A percentile compares a stretch with the other conserved stretches of the same genome.
Evolutionary conservation across 1,139 yeast genomes (phyloP).

Genomic region (Scheffersomyces cryptocercus): DNA sequence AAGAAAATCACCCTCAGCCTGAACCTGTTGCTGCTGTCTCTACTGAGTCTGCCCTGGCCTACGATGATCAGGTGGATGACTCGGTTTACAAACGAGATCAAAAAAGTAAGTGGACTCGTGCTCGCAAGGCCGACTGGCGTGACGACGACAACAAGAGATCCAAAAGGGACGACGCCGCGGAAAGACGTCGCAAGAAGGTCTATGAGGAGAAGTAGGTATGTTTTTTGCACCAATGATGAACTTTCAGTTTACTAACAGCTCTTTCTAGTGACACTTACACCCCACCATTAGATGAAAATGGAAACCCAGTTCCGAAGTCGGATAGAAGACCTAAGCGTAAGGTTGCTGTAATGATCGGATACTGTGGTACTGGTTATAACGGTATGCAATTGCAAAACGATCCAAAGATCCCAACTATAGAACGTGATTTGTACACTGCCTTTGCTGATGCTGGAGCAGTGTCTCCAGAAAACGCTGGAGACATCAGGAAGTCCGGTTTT

Average conservation of each 20-base stretch:
- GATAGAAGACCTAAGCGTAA: conserved; percentile 80
- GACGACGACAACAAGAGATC: conserved; percentile 38
- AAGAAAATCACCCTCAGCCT: too few species aligned
- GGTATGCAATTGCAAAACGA: conserved; percentile 89
- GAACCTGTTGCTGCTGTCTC: too few species aligned
- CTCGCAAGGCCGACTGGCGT: conserved; percentile 33
- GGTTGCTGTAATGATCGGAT: conserved; percentile 91
- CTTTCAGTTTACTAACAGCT: conserved; percentile 9
- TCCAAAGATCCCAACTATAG: conserved; percentile 90
- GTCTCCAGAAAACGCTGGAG: conserved; percentile 84
- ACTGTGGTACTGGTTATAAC: conserved; percentile 97
- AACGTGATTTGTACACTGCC: conserved; percentile 85
- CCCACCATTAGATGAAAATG: conserved; percentile 58
- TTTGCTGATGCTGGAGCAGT: conserved; percentile 88
- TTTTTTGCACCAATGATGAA: conserved; percentile 7
- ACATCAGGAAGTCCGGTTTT: conserved; percentile 85
- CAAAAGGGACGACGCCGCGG: conserved; percentile 13
- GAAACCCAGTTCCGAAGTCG: conserved; percentile 56
- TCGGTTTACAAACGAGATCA: conserved; percentile 44
- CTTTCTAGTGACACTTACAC: conserved; percentile 31
- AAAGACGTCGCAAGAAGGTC: conserved; percentile 18
- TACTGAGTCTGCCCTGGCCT: background rate
- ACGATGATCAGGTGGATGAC: conserved; percentile 17
- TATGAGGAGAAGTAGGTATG: conserved; percentile 53
- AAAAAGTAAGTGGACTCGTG: conserved; percentile 41